A percentile compares a stretch with the other conserved stretches of the same genome.
Conservation (phyloP, 768 basidiomycete species). For the Pisolithus marmoratus region DNA sequence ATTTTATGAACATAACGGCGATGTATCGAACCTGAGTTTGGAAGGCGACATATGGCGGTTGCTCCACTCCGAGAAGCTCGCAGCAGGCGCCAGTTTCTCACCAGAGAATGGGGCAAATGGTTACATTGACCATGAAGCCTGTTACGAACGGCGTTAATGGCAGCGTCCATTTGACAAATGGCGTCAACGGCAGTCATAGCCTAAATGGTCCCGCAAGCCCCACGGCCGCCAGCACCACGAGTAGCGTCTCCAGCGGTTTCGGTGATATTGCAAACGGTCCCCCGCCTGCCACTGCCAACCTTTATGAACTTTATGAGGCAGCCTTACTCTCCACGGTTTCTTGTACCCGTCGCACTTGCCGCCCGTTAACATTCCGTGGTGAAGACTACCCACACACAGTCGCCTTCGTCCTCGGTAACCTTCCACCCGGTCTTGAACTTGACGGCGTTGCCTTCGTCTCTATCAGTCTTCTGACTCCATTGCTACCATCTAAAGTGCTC, state of each 20-base stretch:
- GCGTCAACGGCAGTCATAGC: neutral
- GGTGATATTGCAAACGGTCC: slow-evolving; percentile 18
- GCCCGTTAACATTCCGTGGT: slow-evolving; percentile 49
- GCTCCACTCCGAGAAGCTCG: slow-evolving; percentile 42
- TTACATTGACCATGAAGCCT: slow-evolving; percentile 9
- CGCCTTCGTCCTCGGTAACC: slow-evolving; percentile 63
- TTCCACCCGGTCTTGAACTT: slow-evolving; percentile 36
- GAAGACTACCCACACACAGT: slow-evolving; percentile 55
- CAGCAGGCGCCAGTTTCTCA: slow-evolving; percentile 25
- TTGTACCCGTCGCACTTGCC: slow-evolving; percentile 55
- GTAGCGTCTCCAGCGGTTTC: neutral
- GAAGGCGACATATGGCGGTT: slow-evolving; percentile 59
- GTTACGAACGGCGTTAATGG: neutral
- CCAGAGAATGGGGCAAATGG: slow-evolving; percentile 32
- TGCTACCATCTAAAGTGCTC: slow-evolving; percentile 52
- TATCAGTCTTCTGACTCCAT: slow-evolving; percentile 64
- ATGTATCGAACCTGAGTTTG: slow-evolving; percentile 43
- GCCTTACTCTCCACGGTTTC: slow-evolving; percentile 61
- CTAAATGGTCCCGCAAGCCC: neutral
- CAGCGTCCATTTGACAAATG: too few species aligned
- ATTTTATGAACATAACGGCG: slow-evolving; percentile 50
- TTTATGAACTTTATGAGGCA: slow-evolving; percentile 61
- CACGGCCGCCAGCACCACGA: neutral
- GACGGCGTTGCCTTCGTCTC: slow-evolving; percentile 61
- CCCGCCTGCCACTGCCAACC: slow-evolving; percentile 6